Conservation (phyloP, 306 rosid genomes). For the Nissolia schottii region DNA sequence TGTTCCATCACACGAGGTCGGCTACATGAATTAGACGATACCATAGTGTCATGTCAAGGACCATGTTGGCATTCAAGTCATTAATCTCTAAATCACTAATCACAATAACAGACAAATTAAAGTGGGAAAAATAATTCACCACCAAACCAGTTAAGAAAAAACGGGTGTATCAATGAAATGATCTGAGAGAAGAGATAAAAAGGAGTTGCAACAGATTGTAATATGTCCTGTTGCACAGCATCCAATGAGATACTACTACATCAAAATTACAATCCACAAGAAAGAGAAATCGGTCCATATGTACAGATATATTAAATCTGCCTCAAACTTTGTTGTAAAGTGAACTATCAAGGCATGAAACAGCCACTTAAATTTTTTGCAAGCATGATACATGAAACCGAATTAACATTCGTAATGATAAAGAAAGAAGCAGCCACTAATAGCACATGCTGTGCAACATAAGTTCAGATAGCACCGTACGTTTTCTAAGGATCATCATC, state of each 20-base stretch:
- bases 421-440: neutral
- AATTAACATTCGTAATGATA: neutral
- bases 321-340: constrained; percentile 4
- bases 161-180: neutral
- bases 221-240: neutral
- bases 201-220: neutral
- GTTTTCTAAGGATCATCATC: constrained; percentile 72
- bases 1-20: too few species aligned
- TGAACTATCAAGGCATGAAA: constrained; percentile 14
- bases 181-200: neutral
- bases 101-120: neutral
- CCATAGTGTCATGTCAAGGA: too few species aligned
- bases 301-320: neutral
- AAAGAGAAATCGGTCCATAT: neutral
- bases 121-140: neutral
- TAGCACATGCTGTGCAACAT: neutral
- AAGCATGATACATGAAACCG: constrained; percentile 12
- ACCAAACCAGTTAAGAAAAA: neutral
- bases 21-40: too few species aligned
- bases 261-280: neutral
- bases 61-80: too few species aligned
- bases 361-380: neutral
- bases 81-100: neutral
- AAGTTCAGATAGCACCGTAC: neutral
- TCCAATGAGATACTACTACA: neutral